Base-by-base conservation (phyloP, 106 monocot genomes). In the Allium sativum region DNA sequence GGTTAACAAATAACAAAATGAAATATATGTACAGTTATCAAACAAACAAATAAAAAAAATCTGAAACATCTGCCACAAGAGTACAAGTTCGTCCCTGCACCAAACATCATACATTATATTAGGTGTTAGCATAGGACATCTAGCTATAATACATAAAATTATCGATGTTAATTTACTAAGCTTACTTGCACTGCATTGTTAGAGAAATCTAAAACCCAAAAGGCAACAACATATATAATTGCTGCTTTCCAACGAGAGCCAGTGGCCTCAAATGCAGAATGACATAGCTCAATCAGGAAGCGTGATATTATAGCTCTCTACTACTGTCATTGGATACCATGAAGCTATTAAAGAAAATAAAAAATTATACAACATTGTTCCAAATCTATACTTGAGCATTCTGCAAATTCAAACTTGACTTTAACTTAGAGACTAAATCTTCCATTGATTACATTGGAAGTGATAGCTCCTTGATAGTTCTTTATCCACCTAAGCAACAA, bases 51-150 rank as follows among this genome's bases (percentile, higher is more conserved):
- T n/a, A 11, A 17, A 70, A 52, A 18, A 53, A 76, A 91, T 90
- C 96, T 73, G 92, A 82, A 47, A 99, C 72, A 78, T 99, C 98
- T 56, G 92, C 92, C 76, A 99, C 85, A 47, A 99, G 74, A 46
- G 98, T 92, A 69, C 98, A 88, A 62, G 88, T 78, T 40, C 92
- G 98, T 64, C 92, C 98, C 87, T 98, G 63, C 31, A 31, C 9
- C 57, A 55, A n/a, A 40, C 60, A 10, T 18, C 45, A 61, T 31
- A 31, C 31, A 31, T 31, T 31, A 31, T 5, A 47, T 31, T 31
- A 31, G 31, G 31, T 31, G 31, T 8, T 15, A 41, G 40, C 8
- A 21, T 31, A 31, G 31, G 31, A 31, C 31, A 31, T 31, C 5
- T 31, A 31, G 31, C 31, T 31, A 31, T 31, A 31, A 31, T 31